phyloP scores from a whole-genome alignment of 148 eudicot species.

The Vaccinium darrowii region DNA sequence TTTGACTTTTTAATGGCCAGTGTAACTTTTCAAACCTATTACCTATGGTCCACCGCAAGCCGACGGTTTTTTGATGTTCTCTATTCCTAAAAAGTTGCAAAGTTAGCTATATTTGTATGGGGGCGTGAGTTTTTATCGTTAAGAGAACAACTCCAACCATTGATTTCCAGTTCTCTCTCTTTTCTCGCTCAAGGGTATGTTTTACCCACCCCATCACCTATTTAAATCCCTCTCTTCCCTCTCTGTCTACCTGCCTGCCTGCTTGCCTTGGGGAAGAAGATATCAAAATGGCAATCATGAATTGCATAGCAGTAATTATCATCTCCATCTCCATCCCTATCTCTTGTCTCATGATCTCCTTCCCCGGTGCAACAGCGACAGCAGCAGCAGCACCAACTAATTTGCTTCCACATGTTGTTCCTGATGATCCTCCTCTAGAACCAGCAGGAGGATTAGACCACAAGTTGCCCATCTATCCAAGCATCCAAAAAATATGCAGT shows the following conservation, averaged over 20 bases:
- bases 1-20: neutral
- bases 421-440: neutral
- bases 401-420: neutral
- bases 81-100: neutral
- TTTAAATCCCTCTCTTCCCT: too few relatives aligned
- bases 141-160: neutral
- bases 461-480: neutral
- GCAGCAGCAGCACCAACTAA: neutral
- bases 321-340: neutral
- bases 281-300: neutral
- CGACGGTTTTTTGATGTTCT: neutral
- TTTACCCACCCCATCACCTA: neutral
- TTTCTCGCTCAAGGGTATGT: neutral
- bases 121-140: neutral
- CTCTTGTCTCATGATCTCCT: neutral
- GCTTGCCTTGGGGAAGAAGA: neutral
- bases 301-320: neutral
- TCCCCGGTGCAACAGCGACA: neutral
- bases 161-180: neutral
- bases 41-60: neutral
- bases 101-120: neutral
- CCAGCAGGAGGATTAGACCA: neutral
- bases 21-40: neutral
- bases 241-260: neutral
- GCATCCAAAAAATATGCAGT: slow-evolving; percentile 4